Base-by-base conservation (phyloP, 495 filamentous ascomycete species). In the Podospora pseudoanserina region DNA sequence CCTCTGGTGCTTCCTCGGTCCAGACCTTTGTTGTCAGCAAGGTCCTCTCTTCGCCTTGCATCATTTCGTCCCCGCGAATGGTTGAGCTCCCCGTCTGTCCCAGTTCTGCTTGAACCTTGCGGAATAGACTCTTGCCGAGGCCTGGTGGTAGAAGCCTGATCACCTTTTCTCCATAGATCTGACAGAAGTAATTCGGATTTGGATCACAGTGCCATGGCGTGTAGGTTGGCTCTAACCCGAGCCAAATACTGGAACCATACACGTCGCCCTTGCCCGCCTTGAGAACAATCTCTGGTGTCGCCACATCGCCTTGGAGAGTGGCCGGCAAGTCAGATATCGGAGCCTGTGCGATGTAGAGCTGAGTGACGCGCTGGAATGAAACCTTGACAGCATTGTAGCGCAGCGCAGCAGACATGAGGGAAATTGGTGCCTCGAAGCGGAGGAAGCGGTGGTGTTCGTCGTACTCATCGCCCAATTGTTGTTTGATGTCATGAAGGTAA, bases 191-290 rank as follows among this genome's bases (percentile, higher is more conserved):
- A 74, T 99, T 99, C 7, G 92, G 92, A 71, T 99, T 99, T 0
- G 95, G 95, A 74, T 99, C 95, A 23, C 89, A 84, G 79, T 99
- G 95, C 11, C 96, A 83, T 6, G 95, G 92, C 0, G 95, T 98
- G 73, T 90, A 91, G 0, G 94, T 97, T 1, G 92, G 91, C 39
- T 92, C 86, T 4, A 90, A 79, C 11, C 95, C 95, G 5, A 98
- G 84, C 95, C 95, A 99, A 27, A 99, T 78, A 73, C 89, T 94
- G 15, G 89, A 87, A 71, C 87, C 86, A 73, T 99, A 98, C 13
- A 97, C 78, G 78, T 97, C 94, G 23, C 79, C 80, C 55, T 89
- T 88, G 11, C 92, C 88, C 11, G 86, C 81, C 26, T 65, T 68
- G 4, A 97, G 88, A 4, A 92, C 64, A 0, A 19, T 18, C 9